Conservation (phyloP, 495 filamentous ascomycete genomes). For the Chaetomidium leptoderma region DNA sequence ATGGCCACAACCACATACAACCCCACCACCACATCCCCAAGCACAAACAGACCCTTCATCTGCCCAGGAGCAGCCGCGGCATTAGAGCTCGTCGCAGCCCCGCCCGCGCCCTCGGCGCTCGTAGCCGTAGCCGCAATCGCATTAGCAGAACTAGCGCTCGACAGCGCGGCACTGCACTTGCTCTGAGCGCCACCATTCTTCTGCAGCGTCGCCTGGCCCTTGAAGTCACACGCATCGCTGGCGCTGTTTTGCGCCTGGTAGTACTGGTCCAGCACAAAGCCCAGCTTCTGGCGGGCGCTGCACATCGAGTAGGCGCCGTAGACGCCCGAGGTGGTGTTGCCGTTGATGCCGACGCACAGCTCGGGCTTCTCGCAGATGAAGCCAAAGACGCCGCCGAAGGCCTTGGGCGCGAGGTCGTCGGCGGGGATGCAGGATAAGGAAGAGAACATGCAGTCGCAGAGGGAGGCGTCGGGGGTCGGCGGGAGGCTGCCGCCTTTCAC, state of each 20-base stretch:
- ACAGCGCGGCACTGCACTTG: slow-evolving; percentile 34
- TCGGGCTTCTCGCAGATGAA: slow-evolving; percentile 59
- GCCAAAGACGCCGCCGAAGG: slow-evolving; percentile 64
- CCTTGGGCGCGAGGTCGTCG: slow-evolving; percentile 41
- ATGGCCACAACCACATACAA: slow-evolving; percentile 64
- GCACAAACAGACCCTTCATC: slow-evolving; percentile 51
- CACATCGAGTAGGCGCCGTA: slow-evolving; percentile 95
- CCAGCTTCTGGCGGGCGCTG: slow-evolving; percentile 67
- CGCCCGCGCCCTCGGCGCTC: slow-evolving; percentile 32
- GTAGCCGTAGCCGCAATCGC: slow-evolving; percentile 45
- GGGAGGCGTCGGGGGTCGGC: slow-evolving; percentile 65
- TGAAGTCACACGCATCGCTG: slow-evolving; percentile 69
- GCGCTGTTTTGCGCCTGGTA: slow-evolving; percentile 58
- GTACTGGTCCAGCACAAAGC: slow-evolving; percentile 77
- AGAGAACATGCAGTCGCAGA: slow-evolving; percentile 79
- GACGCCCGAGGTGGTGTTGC: slow-evolving; percentile 64
- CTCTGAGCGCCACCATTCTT: slow-evolving; percentile 9
- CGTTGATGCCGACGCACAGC: slow-evolving; percentile 64
- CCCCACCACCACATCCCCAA: slow-evolving; percentile 63
- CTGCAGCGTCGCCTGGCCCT: slow-evolving; percentile 34
- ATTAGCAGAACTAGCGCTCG: slow-evolving; percentile 44
- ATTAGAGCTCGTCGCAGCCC: slow-evolving; percentile 27
- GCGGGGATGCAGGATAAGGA: slow-evolving; percentile 66
- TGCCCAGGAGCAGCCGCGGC: slow-evolving; percentile 30
- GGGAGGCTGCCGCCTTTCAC: slow-evolving; percentile 65